Percentiles rank a stretch among this genome's conserved stretches.
Conservation (phyloP, 805 yeast species). For the Kodamaea laetipori region DNA sequence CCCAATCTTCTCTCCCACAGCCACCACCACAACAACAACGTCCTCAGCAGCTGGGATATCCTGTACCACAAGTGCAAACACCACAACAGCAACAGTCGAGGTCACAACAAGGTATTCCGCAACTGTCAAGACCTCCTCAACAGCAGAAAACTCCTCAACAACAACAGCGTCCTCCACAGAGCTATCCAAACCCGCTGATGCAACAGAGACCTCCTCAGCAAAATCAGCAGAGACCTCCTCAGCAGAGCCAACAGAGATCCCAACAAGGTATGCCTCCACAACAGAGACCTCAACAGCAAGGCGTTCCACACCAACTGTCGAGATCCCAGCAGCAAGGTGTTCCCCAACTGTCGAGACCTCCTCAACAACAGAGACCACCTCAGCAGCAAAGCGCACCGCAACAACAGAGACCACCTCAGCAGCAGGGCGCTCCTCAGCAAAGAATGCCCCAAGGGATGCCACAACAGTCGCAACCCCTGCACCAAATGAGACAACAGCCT, state of each 20-base stretch:
- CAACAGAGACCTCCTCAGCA: constrained; percentile 8
- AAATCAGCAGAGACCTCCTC: constrained; percentile 12
- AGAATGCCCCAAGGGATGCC: constrained; percentile 7
- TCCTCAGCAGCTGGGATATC: neutral
- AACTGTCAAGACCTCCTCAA: too few species aligned
- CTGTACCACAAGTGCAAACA: too few species aligned
- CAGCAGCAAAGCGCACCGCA: constrained; percentile 10
- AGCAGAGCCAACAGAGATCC: neutral
- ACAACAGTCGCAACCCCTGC: neutral
- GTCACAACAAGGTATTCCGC: too few species aligned
- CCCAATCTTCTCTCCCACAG: constrained; percentile 11
- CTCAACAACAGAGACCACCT: constrained; percentile 5
- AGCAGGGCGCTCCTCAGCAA: neutral
- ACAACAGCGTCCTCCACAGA: too few species aligned
- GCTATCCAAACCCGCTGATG: constrained; percentile 1
- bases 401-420: constrained; percentile 6
- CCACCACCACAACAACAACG: constrained; percentile 1
- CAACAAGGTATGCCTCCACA: constrained; percentile 5
- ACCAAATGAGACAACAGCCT: neutral
- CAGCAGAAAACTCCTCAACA: too few species aligned
- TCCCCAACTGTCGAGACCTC: constrained; percentile 8
- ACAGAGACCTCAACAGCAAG: constrained; percentile 5
- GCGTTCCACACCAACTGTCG: constrained; percentile 8
- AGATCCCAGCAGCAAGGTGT: constrained; percentile 7
- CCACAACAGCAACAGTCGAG: too few species aligned